Base-by-base conservation (phyloP, 495 filamentous ascomycete species). In the Talaromyces ruber region DNA sequence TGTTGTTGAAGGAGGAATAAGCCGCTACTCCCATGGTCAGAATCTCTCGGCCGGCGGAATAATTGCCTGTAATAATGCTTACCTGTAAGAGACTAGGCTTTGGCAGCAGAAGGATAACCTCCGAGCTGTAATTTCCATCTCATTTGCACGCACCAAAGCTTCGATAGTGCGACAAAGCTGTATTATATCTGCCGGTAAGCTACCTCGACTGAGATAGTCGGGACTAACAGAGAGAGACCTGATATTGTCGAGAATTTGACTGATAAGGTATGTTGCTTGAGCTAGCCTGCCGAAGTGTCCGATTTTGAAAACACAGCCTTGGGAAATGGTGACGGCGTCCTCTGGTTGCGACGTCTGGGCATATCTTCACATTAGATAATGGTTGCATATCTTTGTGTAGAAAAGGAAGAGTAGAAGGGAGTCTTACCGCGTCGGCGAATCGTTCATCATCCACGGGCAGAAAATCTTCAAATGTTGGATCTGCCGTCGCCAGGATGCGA, bases 381-480 rank as follows among this genome's bases (percentile, higher is more conserved):
- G 24, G 11, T 9, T n/a, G n/a, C 4, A 52, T 26, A 26, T 54
- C 4, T 14, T 22, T 26, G 21, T 14, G 6, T 54, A 6, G 4
- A 24, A 26, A 14, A 54, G n/a, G 7, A 53, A 26, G 51, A 54
- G 11, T 3, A 28, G 24, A 3, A n/a, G 28, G 24, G 7, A 12
- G 6, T 54, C 29, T 66, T 63, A 30, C 65, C 60, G 29, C 64
- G 12, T 21, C 67, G 37, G 25, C 79, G 75, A 77, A 82, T 16
- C 69, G 67, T 5, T 59, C 54, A 61, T 82, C 81, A 50, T 78
- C 71, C 3, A 71, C 71, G 6, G 80, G 80, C 0, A 83, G 68
- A 25, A 68, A 51, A 11, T 64, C 63, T n/a, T 72, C 64, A 3
- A 71, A 64, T 6, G 63, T 63, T 50, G 79, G 77, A 47, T 82